Evolutionary conservation across 495 filamentous ascomycete genomes (phyloP).

Genomic region (Xylaria castorea): DNA sequence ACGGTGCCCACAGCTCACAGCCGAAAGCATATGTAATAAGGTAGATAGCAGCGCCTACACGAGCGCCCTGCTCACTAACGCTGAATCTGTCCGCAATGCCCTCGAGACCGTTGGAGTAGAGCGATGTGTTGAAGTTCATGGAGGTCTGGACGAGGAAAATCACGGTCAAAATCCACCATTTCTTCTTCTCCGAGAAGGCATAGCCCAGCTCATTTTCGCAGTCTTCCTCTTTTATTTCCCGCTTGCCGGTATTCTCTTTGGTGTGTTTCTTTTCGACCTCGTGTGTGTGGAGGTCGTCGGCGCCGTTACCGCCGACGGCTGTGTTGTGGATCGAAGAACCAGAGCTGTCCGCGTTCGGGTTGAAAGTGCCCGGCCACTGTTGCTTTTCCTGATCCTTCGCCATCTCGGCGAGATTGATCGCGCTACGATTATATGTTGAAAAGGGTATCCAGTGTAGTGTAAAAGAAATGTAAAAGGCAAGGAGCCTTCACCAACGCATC

Average conservation of each 20-base stretch:
- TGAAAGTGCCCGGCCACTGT: conserved; percentile 1
- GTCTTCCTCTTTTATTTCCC: conserved; percentile 69
- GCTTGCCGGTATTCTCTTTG: conserved; percentile 43
- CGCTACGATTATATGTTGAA: not conserved
- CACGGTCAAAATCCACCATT: conserved; percentile 76
- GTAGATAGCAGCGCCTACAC: conserved; percentile 73
- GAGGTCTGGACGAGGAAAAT: conserved; percentile 81
- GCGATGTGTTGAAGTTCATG: conserved; percentile 84
- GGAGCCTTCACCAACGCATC: conserved; percentile 10
- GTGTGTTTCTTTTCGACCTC: not conserved
- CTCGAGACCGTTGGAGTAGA: conserved; percentile 70
- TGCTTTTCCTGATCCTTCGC: conserved; percentile 9
- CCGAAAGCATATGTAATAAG: conserved; percentile 78
- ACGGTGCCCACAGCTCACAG: conserved; percentile 84
- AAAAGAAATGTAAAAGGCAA: not conserved
- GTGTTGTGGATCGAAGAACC: conserved; percentile 8
- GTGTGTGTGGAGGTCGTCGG: not conserved
- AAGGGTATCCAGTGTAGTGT: not conserved
- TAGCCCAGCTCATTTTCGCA: conserved; percentile 72
- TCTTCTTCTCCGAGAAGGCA: conserved; percentile 68
- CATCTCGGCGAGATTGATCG: not conserved
- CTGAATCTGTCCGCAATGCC: conserved; percentile 67
- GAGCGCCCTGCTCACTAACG: conserved; percentile 70
- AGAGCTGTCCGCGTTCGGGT: conserved; percentile 12
- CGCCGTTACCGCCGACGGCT: not conserved